A percentile compares a stretch with the other conserved stretches of the same genome.
phyloP scores from a whole-genome alignment of 1,139 yeast species.

The Debaryomyces sp. region DNA sequence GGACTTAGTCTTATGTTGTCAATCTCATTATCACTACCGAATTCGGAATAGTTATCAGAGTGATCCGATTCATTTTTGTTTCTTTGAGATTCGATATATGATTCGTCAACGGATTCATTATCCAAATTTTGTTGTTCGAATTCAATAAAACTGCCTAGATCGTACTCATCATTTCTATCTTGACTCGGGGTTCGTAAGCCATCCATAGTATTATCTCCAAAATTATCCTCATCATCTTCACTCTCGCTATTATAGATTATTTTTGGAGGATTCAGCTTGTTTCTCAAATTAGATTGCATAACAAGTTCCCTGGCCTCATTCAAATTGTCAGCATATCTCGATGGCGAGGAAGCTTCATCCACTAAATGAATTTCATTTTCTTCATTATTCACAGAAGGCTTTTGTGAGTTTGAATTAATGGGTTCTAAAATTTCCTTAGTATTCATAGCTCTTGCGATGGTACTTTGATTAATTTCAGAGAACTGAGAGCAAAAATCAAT shows the following conservation, averaged over 20 bases:
- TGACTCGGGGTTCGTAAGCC: slow-evolving; percentile 43
- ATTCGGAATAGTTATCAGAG: slow-evolving; percentile 20
- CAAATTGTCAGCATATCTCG: slow-evolving; percentile 9
- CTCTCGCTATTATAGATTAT: slow-evolving; percentile 13
- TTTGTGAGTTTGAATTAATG: background rate
- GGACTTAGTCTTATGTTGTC: slow-evolving; percentile 32
- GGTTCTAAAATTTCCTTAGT: background rate
- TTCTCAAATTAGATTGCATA: slow-evolving; percentile 6
- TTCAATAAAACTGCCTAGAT: slow-evolving; percentile 37
- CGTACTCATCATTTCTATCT: slow-evolving; percentile 35
- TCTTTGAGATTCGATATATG: slow-evolving; percentile 16
- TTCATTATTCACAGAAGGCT: background rate
- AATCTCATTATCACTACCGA: slow-evolving; percentile 10
- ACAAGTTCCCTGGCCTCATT: slow-evolving; percentile 15
- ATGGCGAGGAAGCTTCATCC: background rate
- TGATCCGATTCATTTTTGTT: slow-evolving; percentile 14
- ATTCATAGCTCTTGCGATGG: background rate
- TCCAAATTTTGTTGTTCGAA: slow-evolving; percentile 24
- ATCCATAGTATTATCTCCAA: slow-evolving; percentile 43
- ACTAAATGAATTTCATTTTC: background rate
- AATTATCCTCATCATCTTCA: slow-evolving; percentile 41
- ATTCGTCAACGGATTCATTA: slow-evolving; percentile 12
- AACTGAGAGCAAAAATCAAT: slow-evolving; percentile 15
- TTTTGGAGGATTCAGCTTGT: background rate
- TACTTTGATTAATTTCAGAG: slow-evolving; percentile 5